These are phyloP conservation scores for Ophiostoma australiae DNA, from an alignment of 2,329 filamentous ascomycete genomes.

Conservation along the genomic window DNA sequence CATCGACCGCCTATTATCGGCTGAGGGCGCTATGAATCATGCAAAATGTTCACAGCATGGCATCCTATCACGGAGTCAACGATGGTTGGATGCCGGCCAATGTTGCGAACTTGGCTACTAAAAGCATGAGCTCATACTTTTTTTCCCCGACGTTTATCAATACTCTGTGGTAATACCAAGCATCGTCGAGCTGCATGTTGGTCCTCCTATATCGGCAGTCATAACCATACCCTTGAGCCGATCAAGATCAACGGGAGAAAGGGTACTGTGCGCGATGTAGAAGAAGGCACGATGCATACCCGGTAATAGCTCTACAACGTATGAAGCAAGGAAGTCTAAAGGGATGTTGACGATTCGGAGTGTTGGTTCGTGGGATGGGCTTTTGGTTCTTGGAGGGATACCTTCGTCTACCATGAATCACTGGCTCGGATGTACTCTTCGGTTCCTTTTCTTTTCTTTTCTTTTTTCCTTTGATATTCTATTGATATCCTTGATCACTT, in stretches of 20 bases:
- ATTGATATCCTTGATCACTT: neutral
- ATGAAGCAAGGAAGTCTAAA: neutral
- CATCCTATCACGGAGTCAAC: neutral
- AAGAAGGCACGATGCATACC: too few relatives aligned
- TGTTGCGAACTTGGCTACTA: neutral
- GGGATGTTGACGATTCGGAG: neutral
- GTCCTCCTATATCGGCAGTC: constrained; percentile 1
- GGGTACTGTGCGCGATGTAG: neutral
- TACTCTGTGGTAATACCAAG: neutral
- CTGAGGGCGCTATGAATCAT: neutral
- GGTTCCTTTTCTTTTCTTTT: neutral
- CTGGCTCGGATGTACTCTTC: neutral
- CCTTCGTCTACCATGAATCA: neutral
- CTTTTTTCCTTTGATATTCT: neutral
- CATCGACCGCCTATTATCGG: neutral
- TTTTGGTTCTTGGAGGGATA: neutral
- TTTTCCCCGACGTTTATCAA: neutral
- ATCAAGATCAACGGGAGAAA: constrained; percentile 10
- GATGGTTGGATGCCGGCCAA: neutral
- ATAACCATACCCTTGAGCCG: neutral
- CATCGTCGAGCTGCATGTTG: neutral
- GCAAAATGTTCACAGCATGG: neutral
- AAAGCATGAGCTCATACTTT: neutral
- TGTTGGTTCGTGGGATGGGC: neutral
- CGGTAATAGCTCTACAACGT: neutral